Evolutionary conservation across 2,329 filamentous ascomycete species (phyloP).

Genomic region (Colletotrichum lentis): DNA sequence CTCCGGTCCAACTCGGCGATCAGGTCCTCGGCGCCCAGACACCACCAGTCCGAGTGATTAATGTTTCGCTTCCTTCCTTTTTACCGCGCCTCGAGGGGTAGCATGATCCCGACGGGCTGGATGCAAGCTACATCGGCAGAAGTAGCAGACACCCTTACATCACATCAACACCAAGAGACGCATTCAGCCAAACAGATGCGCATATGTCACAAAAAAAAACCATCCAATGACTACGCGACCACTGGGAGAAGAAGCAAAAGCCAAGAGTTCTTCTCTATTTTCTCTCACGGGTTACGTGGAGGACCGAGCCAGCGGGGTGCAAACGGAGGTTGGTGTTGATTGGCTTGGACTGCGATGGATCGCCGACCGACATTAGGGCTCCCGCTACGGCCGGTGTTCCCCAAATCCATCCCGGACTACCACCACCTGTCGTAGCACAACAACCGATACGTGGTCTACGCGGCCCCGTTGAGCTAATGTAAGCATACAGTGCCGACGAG

Average conservation of each 20-base stretch:
- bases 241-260: not conserved
- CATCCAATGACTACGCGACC: not conserved
- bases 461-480: conserved; percentile 12
- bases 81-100: not conserved
- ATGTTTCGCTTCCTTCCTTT: not conserved
- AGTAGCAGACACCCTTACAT: not conserved
- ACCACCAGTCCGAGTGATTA: not conserved
- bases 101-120: conserved; percentile 3
- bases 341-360: conserved; percentile 16
- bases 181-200: not conserved
- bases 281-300: conserved; percentile 9
- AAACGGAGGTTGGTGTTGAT: conserved; percentile 20
- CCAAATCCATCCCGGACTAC: conserved; percentile 34
- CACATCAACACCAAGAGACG: not conserved
- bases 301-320: conserved; percentile 27
- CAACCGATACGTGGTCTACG: not conserved
- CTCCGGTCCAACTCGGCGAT: conserved; percentile 12
- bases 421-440: conserved; percentile 6
- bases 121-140: not conserved
- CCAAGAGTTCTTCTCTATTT: not conserved
- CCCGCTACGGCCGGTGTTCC: conserved; percentile 34
- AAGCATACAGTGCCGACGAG: conserved; percentile 22
- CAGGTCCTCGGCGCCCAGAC: conserved; percentile 17
- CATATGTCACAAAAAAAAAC: not conserved
- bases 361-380: conserved; percentile 28